Percentiles rank a stretch among this genome's conserved stretches.
Conservation (phyloP, 225 moss, liverwort and hornwort genomes). For the Pleurozium schreberi region DNA sequence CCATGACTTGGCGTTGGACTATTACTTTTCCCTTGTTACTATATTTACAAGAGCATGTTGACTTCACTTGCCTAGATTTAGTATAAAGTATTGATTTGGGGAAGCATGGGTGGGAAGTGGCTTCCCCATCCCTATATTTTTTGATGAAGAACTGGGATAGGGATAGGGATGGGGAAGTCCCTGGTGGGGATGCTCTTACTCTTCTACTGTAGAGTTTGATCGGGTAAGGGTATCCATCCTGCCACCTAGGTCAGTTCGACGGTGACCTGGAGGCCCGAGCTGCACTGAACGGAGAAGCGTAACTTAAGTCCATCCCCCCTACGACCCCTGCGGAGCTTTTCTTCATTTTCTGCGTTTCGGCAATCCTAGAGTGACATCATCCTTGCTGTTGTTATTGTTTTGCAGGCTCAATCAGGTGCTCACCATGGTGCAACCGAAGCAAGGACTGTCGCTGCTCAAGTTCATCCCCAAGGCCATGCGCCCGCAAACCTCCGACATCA, state of each 20-base stretch:
- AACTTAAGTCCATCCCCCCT: no score
- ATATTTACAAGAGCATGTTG: no score
- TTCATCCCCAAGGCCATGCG: constrained; percentile 37
- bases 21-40: no score
- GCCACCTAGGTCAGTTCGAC: neutral
- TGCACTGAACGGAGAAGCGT: neutral
- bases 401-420: neutral
- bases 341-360: neutral
- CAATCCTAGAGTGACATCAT: neutral
- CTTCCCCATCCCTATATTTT: no score
- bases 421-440: constrained; percentile 33
- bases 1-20: no score
- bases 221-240: neutral
- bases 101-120: no score
- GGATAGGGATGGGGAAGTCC: no score
- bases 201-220: neutral
- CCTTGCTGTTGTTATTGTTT: neutral
- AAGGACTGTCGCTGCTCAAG: constrained; percentile 20
- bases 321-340: neutral
- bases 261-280: neutral
- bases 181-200: no score
- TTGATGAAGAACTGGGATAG: no score
- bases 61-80: no score
- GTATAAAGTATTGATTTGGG: no score
- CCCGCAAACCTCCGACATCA: constrained; percentile 20